phyloP scores from a whole-genome alignment of 202 grass and related monocot genomes.

The Sporobolus alterniflorus region DNA sequence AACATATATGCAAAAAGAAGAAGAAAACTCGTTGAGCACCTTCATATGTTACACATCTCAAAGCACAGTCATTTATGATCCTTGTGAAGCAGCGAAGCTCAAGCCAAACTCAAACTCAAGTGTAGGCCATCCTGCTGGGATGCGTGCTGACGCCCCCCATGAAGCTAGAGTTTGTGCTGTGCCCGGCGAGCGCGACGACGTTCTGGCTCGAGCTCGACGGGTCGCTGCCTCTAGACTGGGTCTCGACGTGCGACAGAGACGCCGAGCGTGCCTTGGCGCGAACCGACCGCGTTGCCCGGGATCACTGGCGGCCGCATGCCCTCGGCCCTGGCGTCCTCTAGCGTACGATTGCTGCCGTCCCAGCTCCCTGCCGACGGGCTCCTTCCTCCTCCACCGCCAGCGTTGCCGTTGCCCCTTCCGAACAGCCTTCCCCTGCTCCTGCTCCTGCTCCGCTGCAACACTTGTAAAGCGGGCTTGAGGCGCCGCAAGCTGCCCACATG shows the following conservation, averaged over 20 bases:
- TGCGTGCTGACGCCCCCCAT: conserved; percentile 40
- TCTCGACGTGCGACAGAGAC: conserved; percentile 22
- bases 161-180: conserved; percentile 60
- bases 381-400: neutral
- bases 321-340: conserved; percentile 38
- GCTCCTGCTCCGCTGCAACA: neutral
- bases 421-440: neutral
- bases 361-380: conserved; percentile 38
- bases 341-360: conserved; percentile 60
- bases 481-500: too few species aligned
- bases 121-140: conserved; percentile 33
- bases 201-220: conserved; percentile 44
- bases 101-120: neutral
- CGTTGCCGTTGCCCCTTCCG: neutral
- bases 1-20: neutral
- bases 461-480: too few species aligned
- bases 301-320: conserved; percentile 42
- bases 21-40: neutral
- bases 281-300: conserved; percentile 58
- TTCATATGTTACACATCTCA: neutral
- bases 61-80: too few species aligned
- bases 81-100: too few species aligned
- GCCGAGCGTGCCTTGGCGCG: conserved; percentile 53
- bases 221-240: neutral
- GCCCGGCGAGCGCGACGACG: conserved; percentile 3